A percentile compares a stretch with the other conserved stretches of the same genome.
These are phyloP conservation scores for Saururus chinensis DNA, from an alignment of 164 flowering plant genomes.

Conservation along the genomic window DNA sequence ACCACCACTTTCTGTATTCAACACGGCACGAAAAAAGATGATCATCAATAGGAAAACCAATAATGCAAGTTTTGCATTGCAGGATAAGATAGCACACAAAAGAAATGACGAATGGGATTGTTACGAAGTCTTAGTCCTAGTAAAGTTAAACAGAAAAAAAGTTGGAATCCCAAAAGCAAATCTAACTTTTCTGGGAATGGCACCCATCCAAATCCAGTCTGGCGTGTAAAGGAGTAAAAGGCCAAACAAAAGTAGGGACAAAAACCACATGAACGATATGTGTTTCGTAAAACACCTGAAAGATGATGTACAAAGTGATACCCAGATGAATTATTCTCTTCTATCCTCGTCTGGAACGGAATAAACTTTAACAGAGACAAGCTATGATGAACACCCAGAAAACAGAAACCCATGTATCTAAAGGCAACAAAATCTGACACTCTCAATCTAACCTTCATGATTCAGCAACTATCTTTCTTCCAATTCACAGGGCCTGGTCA, in stretches of 20 bases:
- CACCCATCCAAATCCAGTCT: not conserved
- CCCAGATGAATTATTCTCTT: not conserved
- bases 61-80: not conserved
- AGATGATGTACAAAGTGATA: too few species aligned
- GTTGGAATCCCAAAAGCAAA: not conserved
- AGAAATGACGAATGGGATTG: not conserved
- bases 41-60: too few species aligned
- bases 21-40: not conserved
- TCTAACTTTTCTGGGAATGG: not conserved
- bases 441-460: not conserved
- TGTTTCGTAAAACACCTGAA: too few species aligned
- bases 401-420: not conserved
- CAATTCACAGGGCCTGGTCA: not conserved
- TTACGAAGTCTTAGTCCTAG: not conserved
- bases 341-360: not conserved
- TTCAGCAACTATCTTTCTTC: not conserved
- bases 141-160: not conserved
- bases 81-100: not conserved
- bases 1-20: conserved; percentile 54
- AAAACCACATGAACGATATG: too few species aligned
- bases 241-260: not conserved
- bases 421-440: not conserved
- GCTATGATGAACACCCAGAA: not conserved
- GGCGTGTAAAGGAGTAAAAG: not conserved
- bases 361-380: not conserved